These are phyloP conservation scores for Fragaria nilgerrensis DNA, from an alignment of 306 rosid species.

Conservation along the genomic window DNA sequence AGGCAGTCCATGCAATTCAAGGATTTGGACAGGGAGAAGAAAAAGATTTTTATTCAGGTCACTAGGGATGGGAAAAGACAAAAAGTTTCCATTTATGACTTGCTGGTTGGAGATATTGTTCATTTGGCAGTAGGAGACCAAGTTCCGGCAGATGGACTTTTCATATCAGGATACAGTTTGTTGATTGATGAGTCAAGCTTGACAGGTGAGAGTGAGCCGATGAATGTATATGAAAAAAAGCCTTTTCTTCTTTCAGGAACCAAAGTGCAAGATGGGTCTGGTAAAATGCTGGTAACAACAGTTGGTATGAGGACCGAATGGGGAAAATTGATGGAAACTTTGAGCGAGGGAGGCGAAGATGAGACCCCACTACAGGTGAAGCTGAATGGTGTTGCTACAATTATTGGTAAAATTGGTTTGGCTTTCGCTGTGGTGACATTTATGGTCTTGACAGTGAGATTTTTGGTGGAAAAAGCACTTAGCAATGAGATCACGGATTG, in stretches of 20 bases:
- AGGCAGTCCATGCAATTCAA: slow-evolving; percentile 83
- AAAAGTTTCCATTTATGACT: slow-evolving; percentile 68
- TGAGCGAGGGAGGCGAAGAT: slow-evolving; percentile 91
- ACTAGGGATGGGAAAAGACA: slow-evolving; percentile 72
- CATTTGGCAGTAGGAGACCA: slow-evolving; percentile 86
- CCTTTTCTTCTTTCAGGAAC: slow-evolving; percentile 96
- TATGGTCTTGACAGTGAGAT: slow-evolving; percentile 58
- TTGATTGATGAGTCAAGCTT: slow-evolving; percentile 86
- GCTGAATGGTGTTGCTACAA: slow-evolving; percentile 89
- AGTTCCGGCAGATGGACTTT: slow-evolving; percentile 96
- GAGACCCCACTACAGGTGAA: slow-evolving; percentile 99
- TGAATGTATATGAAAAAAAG: slow-evolving; percentile 43
- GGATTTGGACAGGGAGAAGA: slow-evolving; percentile 82
- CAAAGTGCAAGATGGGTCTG: slow-evolving; percentile 94
- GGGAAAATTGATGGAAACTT: slow-evolving; percentile 97
- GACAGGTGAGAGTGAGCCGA: slow-evolving; percentile 97
- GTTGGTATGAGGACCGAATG: slow-evolving; percentile 99
- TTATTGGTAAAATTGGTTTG: slow-evolving; percentile 95
- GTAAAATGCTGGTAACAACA: slow-evolving; percentile 82
- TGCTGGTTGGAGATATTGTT: slow-evolving; percentile 88
- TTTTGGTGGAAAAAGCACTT: slow-evolving; percentile 52
- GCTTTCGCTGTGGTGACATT: slow-evolving; percentile 75
- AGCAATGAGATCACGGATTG: slow-evolving; percentile 51
- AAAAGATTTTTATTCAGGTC: slow-evolving; percentile 79
- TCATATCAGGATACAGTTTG: slow-evolving; percentile 67